Evolutionary conservation across 805 yeast genomes (phyloP).

Genomic region (Myxozyma udenii): DNA sequence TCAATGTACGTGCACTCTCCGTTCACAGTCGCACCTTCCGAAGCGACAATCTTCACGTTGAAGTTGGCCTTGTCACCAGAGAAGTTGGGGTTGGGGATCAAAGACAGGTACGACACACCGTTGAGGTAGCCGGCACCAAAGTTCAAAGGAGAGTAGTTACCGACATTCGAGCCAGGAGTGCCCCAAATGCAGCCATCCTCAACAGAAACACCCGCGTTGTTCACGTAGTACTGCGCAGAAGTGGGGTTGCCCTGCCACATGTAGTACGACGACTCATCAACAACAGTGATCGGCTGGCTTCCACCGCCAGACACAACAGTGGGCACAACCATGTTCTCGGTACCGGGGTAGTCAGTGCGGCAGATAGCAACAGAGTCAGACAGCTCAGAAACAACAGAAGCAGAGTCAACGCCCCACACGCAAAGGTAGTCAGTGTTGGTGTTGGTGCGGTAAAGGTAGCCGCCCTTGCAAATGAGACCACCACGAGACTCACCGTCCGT

Average conservation of each 20-base stretch:
- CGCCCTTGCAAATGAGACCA: slow-evolving; percentile 78
- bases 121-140: slow-evolving; percentile 84
- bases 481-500: slow-evolving; percentile 87
- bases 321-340: slow-evolving; percentile 97
- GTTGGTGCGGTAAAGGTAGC: slow-evolving; percentile 81
- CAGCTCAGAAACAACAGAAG: slow-evolving; percentile 64
- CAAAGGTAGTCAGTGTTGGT: slow-evolving; percentile 65
- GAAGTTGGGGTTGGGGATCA: slow-evolving; percentile 68
- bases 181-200: slow-evolving; percentile 98
- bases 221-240: slow-evolving; percentile 94
- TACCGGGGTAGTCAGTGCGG: slow-evolving; percentile 99
- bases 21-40: slow-evolving; percentile 55
- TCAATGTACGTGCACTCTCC: slow-evolving; percentile 80
- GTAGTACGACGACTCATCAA: slow-evolving; percentile 73
- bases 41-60: slow-evolving; percentile 75
- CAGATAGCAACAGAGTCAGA: slow-evolving; percentile 76
- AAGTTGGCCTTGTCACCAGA: slow-evolving; percentile 75
- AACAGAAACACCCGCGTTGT: slow-evolving; percentile 87
- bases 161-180: slow-evolving; percentile 67
- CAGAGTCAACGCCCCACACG: slow-evolving; percentile 77
- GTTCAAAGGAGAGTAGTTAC: slow-evolving; percentile 98
- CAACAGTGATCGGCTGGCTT: slow-evolving; percentile 68
- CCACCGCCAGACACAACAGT: slow-evolving; percentile 73
- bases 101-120: slow-evolving; percentile 65
- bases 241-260: slow-evolving; percentile 74